Evolutionary conservation across 1,139 yeast genomes (phyloP), one percentile per base, ranked within the genome.

Genomic region (Blastobotrys raffinosifermentans): DNA sequence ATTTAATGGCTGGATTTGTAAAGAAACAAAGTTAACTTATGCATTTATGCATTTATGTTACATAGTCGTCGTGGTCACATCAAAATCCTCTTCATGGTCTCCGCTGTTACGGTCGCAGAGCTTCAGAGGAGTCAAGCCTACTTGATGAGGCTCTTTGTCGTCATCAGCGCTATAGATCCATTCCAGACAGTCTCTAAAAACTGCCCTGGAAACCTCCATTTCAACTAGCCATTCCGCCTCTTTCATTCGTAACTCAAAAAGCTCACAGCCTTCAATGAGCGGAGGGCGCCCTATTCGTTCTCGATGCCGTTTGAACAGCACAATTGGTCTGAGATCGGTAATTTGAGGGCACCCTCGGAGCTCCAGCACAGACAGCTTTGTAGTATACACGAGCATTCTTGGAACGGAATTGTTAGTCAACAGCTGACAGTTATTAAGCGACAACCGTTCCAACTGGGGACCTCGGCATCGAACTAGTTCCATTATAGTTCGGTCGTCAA

Each of bases 401-500:
- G 93, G 86, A 5, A 87, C 57, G 5, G 89, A 77, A 37, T 69
- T 70, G 57, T 87, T 75, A 14, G 87, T 75, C 29, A 89, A 59
- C 31, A 63, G 58, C 18, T 70, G 68, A 57, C 97, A 89, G 51
- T 80, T 79, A 60, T 89, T 89, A 32, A 89, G 59, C 9, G 94
- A 82, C 26, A 89, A 64, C 38, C 96, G 69, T 51, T 77, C 77
- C 4, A 89, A 54, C 3, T 63, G 53, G 2, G 56, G 55, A 23
- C 84, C 81, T 41, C 83, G 72, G 43, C 68, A 60, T 17, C 72
- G 58, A 0, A 91, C 91, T 31, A 87, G 63, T 52, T 83, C 91
- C 94, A 94, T 85, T 18, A 89, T 63, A 4, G 82, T 69, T 33
- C 76, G 70, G 61, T 89, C 96, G 14, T 83, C 75, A 19, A 89